Base-by-base conservation (phyloP, 2,329 filamentous ascomycete species). In the Colletotrichum abscissum region DNA sequence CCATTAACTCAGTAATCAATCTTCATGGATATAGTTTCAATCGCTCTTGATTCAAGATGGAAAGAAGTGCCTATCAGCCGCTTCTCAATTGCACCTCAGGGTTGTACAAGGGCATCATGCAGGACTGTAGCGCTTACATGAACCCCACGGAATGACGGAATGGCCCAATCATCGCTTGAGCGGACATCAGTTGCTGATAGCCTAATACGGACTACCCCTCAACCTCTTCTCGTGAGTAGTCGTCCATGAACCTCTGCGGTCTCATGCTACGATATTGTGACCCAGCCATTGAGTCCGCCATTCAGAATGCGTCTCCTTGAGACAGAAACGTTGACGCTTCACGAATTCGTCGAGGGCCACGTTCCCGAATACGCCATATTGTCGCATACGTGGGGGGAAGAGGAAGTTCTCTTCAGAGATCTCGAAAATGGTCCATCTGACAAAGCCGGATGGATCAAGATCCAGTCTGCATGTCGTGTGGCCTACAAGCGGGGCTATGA, bases 351-450 rank as follows among this genome's bases (percentile, higher is more conserved):
- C 14, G n/a, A 35, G 1, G 62, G 30, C 2, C n/a, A n/a, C 1
- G 59, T 63, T 22, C 78, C 78, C 26, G 11, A 75, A 2, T 80
- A 80, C 63, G 79, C 76, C 1, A 80, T 80, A 4, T 66, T 81
- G 2, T 80, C 79, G 2, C 79, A 81, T 62, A 76, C 71, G 7
- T 80, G 79, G 79, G 69, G 68, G 7, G 57, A 76, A 4, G 78
- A 75, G 1, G 79, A 81, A 68, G 75, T 80, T 8, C 66, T 77
- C 1, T 77, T 78, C 57, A 38, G 74, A 33, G 77, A 79, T 26
- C 69, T 79, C 16, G 66, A 35, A 11, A 22, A 28, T 0, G 14
- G 3, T 2, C 28, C 67, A 3, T 38, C 59, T 3, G 3, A 1
- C 0, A 69, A 58, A 26, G 49, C 30, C 0, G 79, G 76, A 28